These are phyloP conservation scores for Echium plantagineum DNA, from an alignment of 257 asterid genomes.

Conservation along the genomic window DNA sequence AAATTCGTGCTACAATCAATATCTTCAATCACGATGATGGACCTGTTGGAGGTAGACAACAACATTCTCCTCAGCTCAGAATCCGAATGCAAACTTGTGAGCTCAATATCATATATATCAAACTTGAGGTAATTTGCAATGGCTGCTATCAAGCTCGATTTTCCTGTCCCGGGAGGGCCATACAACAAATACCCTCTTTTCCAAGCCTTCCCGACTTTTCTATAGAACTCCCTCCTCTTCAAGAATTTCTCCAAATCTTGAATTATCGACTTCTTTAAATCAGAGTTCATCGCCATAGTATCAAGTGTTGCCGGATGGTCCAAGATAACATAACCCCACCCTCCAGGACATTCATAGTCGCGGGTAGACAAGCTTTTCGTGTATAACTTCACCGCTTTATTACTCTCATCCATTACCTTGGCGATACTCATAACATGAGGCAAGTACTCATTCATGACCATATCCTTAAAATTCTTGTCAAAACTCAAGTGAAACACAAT, in stretches of 20 bases:
- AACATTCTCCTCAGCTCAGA: conserved; percentile 35
- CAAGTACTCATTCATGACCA: not conserved
- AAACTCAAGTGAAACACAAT: not conserved
- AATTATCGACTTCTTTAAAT: conserved; percentile 21
- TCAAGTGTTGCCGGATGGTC: conserved; percentile 55
- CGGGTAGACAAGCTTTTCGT: too few relatives aligned
- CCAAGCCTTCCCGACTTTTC: conserved; percentile 65
- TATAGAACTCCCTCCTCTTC: conserved; percentile 42
- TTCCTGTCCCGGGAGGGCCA: conserved; percentile 91
- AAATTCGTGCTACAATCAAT: conserved; percentile 50
- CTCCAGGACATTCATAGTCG: not conserved
- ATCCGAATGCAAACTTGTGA: conserved; percentile 28
- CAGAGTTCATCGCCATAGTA: conserved; percentile 46
- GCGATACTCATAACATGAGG: not conserved
- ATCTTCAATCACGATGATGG: conserved; percentile 68
- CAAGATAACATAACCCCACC: conserved; percentile 34
- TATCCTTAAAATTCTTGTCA: not conserved
- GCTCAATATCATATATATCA: conserved; percentile 68
- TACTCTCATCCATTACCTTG: too few relatives aligned
- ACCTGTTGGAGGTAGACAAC: conserved; percentile 36
- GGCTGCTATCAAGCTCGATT: conserved; percentile 73
- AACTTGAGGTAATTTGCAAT: conserved; percentile 58
- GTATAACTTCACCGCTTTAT: not conserved
- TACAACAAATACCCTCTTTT: conserved; percentile 62
- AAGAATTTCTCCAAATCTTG: conserved; percentile 41